Evolutionary conservation across 208 protist genomes (phyloP).

Genomic region (Leishmania gerbilli): DNA sequence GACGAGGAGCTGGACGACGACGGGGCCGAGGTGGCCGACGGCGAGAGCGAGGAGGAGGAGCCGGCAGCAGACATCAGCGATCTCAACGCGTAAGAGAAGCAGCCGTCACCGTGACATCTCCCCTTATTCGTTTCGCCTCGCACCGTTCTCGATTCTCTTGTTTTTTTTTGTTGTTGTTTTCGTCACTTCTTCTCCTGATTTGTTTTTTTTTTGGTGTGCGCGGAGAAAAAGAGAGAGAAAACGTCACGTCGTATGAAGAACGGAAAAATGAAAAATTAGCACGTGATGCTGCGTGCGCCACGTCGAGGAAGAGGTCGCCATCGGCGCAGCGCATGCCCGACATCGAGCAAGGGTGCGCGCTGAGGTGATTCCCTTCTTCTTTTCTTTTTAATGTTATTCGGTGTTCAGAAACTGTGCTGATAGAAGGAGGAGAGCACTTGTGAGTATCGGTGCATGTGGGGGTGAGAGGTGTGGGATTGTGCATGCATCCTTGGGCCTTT

Average conservation of each 20-base stretch:
- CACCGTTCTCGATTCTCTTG: background rate
- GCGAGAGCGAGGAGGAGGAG: constrained; percentile 21
- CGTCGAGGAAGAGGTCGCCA: background rate
- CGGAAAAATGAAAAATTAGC: background rate
- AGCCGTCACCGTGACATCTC: background rate
- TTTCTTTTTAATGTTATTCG: background rate
- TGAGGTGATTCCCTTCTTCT: background rate
- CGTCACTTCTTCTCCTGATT: background rate
- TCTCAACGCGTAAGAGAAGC: constrained; percentile 42
- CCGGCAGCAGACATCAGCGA: constrained; percentile 63
- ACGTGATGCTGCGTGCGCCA: background rate
- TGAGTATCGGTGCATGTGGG: background rate
- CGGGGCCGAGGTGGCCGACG: constrained; percentile 20
- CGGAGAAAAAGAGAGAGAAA: background rate
- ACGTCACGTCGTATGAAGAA: background rate
- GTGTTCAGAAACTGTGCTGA: background rate
- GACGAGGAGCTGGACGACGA: constrained; percentile 48
- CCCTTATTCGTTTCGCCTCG: background rate
- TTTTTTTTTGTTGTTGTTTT: background rate
- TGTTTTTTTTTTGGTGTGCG: background rate
- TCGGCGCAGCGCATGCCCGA: background rate
- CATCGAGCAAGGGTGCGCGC: background rate
- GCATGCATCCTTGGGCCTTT: background rate
- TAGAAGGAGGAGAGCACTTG: background rate
- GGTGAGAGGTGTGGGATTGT: background rate